Conservation (phyloP, 1,139 yeast species). For the Hemisphaericaspora xylofermentans region DNA sequence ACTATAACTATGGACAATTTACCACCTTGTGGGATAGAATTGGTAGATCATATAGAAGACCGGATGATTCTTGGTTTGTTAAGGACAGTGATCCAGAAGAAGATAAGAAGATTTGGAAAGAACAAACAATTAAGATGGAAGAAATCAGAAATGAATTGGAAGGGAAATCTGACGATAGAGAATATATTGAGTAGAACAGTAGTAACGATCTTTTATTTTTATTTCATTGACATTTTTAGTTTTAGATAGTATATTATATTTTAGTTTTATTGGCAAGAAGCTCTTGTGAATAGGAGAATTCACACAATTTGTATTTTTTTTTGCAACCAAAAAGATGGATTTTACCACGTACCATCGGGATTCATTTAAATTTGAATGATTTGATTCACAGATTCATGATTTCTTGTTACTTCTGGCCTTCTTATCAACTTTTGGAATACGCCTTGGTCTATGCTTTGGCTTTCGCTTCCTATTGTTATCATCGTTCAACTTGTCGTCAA, state of each 20-base stretch:
- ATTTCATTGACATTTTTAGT: neutral
- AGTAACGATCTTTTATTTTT: neutral
- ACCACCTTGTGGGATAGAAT: slow-evolving; percentile 97
- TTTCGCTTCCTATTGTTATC: no score
- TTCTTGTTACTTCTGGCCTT: no score
- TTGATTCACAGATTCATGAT: no score
- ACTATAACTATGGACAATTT: slow-evolving; percentile 97
- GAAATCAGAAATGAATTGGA: slow-evolving; percentile 76
- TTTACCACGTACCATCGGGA: no score
- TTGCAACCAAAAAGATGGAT: no score
- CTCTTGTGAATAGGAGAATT: neutral
- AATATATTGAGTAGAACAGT: slow-evolving; percentile 22
- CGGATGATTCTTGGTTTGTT: slow-evolving; percentile 83
- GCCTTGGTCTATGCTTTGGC: no score
- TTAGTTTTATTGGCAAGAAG: neutral
- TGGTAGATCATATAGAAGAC: slow-evolving; percentile 90
- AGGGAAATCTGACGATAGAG: slow-evolving; percentile 61
- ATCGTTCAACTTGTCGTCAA: no score
- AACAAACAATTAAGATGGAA: slow-evolving; percentile 78
- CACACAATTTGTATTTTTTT: neutral
- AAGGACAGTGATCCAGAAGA: slow-evolving; percentile 50
- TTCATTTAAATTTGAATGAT: no score
- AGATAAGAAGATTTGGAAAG: slow-evolving; percentile 63
- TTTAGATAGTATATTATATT: neutral
- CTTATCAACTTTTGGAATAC: no score